A percentile compares a stretch with the other conserved stretches of the same genome.
Evolutionary conservation across 306 rosid genomes (phyloP).

Genomic region (Herpetospermum pedunculosum): DNA sequence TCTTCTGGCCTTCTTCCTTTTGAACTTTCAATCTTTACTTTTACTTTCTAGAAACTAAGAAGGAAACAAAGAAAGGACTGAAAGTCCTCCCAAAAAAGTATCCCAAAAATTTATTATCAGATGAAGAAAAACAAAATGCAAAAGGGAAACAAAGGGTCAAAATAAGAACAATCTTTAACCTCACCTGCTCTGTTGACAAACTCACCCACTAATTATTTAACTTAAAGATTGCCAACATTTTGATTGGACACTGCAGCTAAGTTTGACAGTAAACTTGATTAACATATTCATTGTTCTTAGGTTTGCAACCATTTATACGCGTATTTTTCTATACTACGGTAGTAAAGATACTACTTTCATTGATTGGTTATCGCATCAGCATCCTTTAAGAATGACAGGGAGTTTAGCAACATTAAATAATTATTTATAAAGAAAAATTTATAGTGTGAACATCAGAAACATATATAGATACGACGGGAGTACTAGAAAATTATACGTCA

Average conservation of each 20-base stretch:
- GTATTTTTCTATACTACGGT: neutral
- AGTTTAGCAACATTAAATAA: neutral
- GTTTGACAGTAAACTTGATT: neutral
- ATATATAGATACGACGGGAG: too few relatives aligned
- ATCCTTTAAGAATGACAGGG: neutral
- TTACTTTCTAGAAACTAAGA: neutral
- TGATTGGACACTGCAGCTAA: neutral
- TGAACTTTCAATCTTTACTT: neutral
- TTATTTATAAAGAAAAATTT: too few relatives aligned
- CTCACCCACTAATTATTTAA: neutral
- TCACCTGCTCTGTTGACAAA: conserved; percentile 5
- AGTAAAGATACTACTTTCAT: neutral
- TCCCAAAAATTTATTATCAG: neutral
- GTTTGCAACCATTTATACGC: neutral
- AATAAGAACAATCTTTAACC: neutral
- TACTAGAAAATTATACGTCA: too few relatives aligned
- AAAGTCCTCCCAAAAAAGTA: neutral
- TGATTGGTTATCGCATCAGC: neutral
- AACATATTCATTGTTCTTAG: neutral
- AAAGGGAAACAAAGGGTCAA: neutral
- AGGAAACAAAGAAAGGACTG: neutral
- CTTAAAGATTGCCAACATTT: neutral
- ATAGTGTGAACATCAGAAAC: too few relatives aligned
- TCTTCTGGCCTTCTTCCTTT: neutral
- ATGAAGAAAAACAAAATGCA: neutral